Evolutionary conservation across 495 filamentous ascomycete species (phyloP).

Genomic region (Cetradonia linearis): DNA sequence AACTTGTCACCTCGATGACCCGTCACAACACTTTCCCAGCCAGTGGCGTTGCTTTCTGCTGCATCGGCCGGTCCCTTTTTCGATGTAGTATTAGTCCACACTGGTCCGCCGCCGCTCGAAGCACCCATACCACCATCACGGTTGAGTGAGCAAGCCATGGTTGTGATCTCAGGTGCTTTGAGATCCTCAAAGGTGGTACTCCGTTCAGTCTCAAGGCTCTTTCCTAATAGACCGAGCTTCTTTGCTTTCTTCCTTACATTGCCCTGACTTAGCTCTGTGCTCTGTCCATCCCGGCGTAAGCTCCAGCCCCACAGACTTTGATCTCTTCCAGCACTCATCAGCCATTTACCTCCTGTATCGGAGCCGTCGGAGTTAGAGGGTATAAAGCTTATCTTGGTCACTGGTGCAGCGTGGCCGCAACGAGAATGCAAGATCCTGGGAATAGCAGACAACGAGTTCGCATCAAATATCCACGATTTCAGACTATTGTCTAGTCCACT

Average conservation of each 20-base stretch:
- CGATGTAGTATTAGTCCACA: conserved; percentile 63
- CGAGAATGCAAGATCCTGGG: conserved; percentile 76
- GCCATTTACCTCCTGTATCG: conserved; percentile 86
- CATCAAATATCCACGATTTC: conserved; percentile 91
- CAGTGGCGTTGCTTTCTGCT: conserved; percentile 58
- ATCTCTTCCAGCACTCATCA: conserved; percentile 79
- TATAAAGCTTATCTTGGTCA: conserved; percentile 70
- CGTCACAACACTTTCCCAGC: conserved; percentile 94
- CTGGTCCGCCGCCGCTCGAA: conserved; percentile 51
- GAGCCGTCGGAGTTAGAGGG: conserved; percentile 78
- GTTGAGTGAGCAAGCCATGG: conserved; percentile 80
- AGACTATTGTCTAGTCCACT: conserved; percentile 87
- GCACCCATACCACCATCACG: conserved; percentile 86
- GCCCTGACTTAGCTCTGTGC: conserved; percentile 85
- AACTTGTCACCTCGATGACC: conserved; percentile 79
- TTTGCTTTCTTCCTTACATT: conserved; percentile 71
- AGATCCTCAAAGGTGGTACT: conserved; percentile 58
- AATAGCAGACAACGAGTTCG: conserved; percentile 70
- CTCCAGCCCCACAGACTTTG: conserved; percentile 92
- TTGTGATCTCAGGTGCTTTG: conserved; percentile 82
- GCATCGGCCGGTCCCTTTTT: conserved; percentile 44
- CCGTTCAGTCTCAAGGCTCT: conserved; percentile 30
- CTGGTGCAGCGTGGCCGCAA: conserved; percentile 76
- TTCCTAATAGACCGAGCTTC: conserved; percentile 56
- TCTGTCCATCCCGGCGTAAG: conserved; percentile 87